Evolutionary conservation across 208 protist species (phyloP).

Genomic region (Balamuthia mandrillaris): DNA sequence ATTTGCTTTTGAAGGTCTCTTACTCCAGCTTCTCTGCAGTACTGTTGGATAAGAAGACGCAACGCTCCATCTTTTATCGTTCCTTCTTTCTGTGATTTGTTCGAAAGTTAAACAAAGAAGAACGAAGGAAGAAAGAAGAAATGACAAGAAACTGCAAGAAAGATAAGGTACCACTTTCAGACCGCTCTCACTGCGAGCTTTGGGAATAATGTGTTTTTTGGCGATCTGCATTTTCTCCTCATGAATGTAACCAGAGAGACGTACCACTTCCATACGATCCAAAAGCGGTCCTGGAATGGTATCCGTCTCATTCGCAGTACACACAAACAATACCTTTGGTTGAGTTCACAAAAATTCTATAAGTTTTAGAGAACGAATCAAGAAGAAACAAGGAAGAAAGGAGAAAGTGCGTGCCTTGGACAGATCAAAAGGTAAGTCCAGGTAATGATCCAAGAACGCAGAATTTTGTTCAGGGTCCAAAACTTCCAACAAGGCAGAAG

Average conservation of each 20-base stretch:
- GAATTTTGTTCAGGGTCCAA: constrained; percentile 83
- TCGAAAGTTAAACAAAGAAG: background rate
- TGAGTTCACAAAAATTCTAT: background rate
- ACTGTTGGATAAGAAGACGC: constrained; percentile 59
- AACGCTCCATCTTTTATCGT: constrained; percentile 62
- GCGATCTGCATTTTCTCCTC: constrained; percentile 37
- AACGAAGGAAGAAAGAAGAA: too few species aligned
- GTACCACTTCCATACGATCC: constrained; percentile 81
- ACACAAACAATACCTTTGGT: constrained; percentile 75
- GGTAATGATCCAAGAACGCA: constrained; percentile 79
- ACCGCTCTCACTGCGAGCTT: background rate
- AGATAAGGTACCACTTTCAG: background rate
- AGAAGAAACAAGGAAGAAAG: background rate
- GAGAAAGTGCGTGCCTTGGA: constrained; percentile 48
- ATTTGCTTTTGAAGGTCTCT: constrained; percentile 79
- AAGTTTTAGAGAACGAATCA: constrained; percentile 5
- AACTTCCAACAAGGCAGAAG: constrained; percentile 77
- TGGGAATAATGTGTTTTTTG: background rate
- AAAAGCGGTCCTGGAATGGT: constrained; percentile 76
- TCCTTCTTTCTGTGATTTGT: background rate
- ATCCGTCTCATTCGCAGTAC: constrained; percentile 77
- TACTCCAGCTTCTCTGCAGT: constrained; percentile 80
- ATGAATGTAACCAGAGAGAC: constrained; percentile 72
- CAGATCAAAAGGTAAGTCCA: constrained; percentile 78
- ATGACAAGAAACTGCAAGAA: too few species aligned